phyloP scores from a whole-genome alignment of 2,329 filamentous ascomycete genomes.

The Fusarium xyrophilum region DNA sequence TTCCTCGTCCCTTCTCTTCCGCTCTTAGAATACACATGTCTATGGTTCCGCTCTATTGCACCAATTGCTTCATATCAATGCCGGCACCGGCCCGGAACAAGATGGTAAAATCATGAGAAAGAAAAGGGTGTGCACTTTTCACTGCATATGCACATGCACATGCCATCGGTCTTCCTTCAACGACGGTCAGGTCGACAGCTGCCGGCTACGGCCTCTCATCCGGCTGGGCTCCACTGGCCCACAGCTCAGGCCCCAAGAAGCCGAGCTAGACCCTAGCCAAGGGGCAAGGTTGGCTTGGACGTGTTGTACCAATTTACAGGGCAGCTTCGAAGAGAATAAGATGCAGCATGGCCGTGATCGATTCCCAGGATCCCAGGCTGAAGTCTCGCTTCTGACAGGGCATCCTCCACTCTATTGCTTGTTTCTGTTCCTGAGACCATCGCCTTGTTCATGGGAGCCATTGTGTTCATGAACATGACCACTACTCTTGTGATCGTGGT shows the following conservation, averaged over 20 bases:
- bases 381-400: slow-evolving; percentile 5
- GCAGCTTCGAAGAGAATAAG: neutral
- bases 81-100: neutral
- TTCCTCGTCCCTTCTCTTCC: neutral
- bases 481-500: slow-evolving; percentile 45
- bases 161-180: slow-evolving; percentile 1
- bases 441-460: slow-evolving; percentile 33
- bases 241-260: slow-evolving; percentile 9
- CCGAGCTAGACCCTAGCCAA: slow-evolving; percentile 15
- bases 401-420: slow-evolving; percentile 36
- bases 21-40: neutral
- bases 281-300: slow-evolving; percentile 4
- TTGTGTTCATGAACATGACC: slow-evolving; percentile 29
- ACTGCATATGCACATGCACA: slow-evolving; percentile 1
- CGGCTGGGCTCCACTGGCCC: slow-evolving; percentile 16
- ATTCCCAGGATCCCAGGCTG: slow-evolving; percentile 4
- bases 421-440: slow-evolving; percentile 42
- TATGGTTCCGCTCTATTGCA: slow-evolving; percentile 18
- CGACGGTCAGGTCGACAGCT: slow-evolving; percentile 10
- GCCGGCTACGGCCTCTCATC: slow-evolving; percentile 8
- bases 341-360: slow-evolving; percentile 1
- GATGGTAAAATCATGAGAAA: neutral
- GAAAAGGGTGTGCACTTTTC: neutral
- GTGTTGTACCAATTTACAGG: neutral
- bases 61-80: slow-evolving; percentile 2